These are phyloP conservation scores for Ophiostoma tasmaniense DNA, from an alignment of 2,329 filamentous ascomycete species.

Conservation along the genomic window DNA sequence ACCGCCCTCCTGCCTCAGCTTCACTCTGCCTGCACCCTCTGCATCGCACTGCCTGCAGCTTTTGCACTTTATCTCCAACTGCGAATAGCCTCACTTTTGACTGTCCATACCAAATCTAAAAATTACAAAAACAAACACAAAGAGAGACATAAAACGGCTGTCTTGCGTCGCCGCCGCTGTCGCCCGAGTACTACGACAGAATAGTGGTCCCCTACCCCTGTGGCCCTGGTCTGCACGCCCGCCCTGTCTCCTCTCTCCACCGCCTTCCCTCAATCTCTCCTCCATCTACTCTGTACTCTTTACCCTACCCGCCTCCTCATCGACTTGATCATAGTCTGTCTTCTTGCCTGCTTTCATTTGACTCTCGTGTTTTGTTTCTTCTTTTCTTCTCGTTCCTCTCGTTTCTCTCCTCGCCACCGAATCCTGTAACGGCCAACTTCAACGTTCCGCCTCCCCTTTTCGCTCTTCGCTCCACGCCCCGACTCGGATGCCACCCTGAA, in stretches of 20 bases:
- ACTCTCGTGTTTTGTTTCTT: background rate
- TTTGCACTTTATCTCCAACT: background rate
- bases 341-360: background rate
- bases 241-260: slow-evolving; percentile 6
- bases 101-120: background rate
- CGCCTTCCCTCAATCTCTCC: slow-evolving; percentile 8
- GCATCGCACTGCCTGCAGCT: too few species aligned
- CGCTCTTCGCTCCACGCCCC: background rate
- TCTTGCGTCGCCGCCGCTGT: slow-evolving; percentile 1
- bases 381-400: background rate
- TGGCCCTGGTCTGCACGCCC: slow-evolving; percentile 6
- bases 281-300: background rate
- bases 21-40: background rate
- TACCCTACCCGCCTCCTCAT: background rate
- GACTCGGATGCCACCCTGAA: slow-evolving; percentile 6
- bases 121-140: background rate
- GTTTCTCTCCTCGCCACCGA: background rate
- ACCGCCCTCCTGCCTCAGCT: background rate
- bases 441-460: background rate
- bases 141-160: slow-evolving; percentile 2
- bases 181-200: slow-evolving; percentile 7
- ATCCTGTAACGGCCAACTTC: background rate
- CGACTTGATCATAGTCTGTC: background rate
- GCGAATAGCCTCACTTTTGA: background rate
- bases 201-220: slow-evolving; percentile 9